A percentile compares a stretch with the other conserved stretches of the same genome.
Conservation (phyloP, 345 rosid species). For the Viola odorata region DNA sequence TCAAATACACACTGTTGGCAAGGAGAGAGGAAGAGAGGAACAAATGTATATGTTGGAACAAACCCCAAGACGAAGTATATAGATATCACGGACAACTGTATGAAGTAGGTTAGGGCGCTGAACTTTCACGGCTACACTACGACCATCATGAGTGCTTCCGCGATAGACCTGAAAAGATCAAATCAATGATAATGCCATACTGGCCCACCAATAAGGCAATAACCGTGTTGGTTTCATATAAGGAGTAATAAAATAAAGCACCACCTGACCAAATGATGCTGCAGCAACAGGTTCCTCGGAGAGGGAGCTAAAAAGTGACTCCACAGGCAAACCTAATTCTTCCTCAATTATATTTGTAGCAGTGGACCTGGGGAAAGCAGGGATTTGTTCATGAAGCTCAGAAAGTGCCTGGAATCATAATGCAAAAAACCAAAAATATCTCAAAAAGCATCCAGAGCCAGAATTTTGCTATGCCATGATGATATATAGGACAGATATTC, state of each 20-base stretch:
- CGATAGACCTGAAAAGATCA: conserved; percentile 56
- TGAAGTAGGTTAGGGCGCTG: conserved; percentile 88
- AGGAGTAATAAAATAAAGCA: conserved; percentile 4
- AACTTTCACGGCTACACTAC: conserved; percentile 82
- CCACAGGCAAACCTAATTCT: conserved; percentile 75
- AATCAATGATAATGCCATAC: not conserved
- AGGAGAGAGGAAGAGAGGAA: not conserved
- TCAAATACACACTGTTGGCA: conserved; percentile 14
- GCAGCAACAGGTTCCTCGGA: conserved; percentile 91
- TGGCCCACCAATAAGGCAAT: not conserved
- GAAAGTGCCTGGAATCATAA: conserved; percentile 71
- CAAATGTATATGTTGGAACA: conserved; percentile 18
- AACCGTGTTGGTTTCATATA: not conserved
- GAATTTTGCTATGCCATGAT: not conserved
- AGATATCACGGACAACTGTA: conserved; percentile 79
- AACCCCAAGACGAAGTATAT: conserved; percentile 88
- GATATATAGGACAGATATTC: not conserved
- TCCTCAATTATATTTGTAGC: conserved; percentile 83
- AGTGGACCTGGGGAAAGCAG: conserved; percentile 64
- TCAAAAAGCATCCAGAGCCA: too few species aligned
- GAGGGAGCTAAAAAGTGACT: conserved; percentile 57
- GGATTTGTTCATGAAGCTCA: conserved; percentile 82
- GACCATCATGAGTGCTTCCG: conserved; percentile 70
- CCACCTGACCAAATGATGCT: conserved; percentile 97
- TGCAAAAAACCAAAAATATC: conserved; percentile 4